A percentile compares a stretch with the other conserved stretches of the same genome.
Evolutionary conservation across 2,329 filamentous ascomycete genomes (phyloP).

Genomic region (Bipolaris zeicola): DNA sequence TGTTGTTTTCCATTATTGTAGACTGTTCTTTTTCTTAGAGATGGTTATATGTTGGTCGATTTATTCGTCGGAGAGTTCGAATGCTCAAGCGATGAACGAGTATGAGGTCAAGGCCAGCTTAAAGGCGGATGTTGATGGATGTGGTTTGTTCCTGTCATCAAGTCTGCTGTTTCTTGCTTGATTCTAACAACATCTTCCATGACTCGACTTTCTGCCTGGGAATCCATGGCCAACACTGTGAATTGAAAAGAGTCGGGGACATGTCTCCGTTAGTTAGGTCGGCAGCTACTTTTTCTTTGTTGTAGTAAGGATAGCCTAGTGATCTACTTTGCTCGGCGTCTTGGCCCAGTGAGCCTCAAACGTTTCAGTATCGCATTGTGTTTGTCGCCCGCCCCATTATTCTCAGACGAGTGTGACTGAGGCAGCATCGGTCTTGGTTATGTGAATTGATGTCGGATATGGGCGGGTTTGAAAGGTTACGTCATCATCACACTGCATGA

Average conservation of each 20-base stretch:
- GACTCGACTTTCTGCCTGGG: constrained; percentile 7
- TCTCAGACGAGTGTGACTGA: background rate
- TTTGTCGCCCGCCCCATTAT: background rate
- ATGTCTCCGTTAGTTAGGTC: background rate
- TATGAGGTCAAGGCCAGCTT: constrained; percentile 32
- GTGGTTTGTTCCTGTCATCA: constrained; percentile 13
- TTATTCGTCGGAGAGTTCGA: background rate
- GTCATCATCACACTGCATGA: background rate
- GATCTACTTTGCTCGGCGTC: background rate
- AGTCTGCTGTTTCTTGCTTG: background rate
- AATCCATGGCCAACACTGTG: constrained; percentile 5
- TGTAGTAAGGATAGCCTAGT: background rate
- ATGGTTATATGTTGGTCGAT: background rate
- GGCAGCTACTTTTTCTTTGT: background rate
- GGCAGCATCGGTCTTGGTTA: background rate
- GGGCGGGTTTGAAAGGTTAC: background rate
- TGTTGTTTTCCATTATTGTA: too few species aligned
- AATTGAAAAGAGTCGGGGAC: background rate
- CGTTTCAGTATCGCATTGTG: constrained; percentile 1
- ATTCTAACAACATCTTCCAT: background rate
- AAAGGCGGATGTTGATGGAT: constrained; percentile 34
- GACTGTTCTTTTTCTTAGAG: too few species aligned
- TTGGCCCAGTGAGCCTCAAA: background rate
- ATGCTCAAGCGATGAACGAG: constrained; percentile 23
- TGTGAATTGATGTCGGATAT: background rate